phyloP scores from a whole-genome alignment of 1,139 yeast genomes.

The Pichia cactophila region DNA sequence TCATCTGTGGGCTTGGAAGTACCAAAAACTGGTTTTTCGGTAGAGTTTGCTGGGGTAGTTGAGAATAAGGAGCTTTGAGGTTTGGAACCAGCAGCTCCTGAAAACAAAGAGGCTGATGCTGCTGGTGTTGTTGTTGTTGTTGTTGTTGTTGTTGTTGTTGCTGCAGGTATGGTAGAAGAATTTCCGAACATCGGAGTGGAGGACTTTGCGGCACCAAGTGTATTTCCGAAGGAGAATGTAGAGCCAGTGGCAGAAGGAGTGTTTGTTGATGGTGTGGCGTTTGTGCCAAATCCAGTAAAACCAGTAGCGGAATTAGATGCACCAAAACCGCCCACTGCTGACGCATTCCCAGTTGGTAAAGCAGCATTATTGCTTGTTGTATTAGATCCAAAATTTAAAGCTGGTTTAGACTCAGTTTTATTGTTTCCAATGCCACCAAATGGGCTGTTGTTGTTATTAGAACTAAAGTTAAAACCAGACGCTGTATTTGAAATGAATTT shows the following conservation, averaged over 20 bases:
- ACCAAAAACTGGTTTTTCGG: not conserved
- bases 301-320: not conserved
- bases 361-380: not conserved
- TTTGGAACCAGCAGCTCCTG: not conserved
- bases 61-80: not conserved
- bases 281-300: not conserved
- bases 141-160: not conserved
- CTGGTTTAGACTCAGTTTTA: not conserved
- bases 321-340: not conserved
- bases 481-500: slow-evolving; percentile 1
- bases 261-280: not conserved
- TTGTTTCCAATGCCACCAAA: not conserved
- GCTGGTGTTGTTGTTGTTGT: not conserved
- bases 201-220: not conserved
- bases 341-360: not conserved
- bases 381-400: not conserved
- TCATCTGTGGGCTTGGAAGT: not conserved
- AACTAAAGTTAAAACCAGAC: slow-evolving; percentile 2
- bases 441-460: not conserved
- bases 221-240: not conserved
- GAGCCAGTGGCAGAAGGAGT: not conserved
- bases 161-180: not conserved
- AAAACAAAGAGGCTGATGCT: not conserved
- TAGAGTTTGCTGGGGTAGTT: not conserved
- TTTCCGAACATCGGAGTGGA: not conserved